Conservation (phyloP, 192 early-diverging fungal genomes). For the Rhizoclosmatium globosum region DNA sequence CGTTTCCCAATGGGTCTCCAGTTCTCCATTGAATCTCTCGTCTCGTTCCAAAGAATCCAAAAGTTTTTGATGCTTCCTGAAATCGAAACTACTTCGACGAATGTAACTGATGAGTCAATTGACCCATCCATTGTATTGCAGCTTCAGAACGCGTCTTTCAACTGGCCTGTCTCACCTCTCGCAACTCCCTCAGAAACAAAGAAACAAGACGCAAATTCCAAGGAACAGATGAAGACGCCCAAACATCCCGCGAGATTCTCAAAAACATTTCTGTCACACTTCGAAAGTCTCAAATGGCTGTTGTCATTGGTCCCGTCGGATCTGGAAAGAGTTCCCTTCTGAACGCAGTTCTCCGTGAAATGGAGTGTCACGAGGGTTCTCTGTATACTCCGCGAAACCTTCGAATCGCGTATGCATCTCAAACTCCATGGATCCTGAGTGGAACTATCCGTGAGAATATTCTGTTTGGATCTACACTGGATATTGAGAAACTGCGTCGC, state of each 20-base stretch:
- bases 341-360: conserved; percentile 49
- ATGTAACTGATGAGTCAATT: neutral
- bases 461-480: conserved; percentile 47
- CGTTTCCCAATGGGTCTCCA: conserved; percentile 41
- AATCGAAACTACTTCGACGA: conserved; percentile 10
- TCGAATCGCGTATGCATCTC: conserved; percentile 45
- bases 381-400: neutral
- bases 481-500: conserved; percentile 24
- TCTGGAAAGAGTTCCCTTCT: conserved; percentile 44
- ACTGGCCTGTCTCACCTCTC: conserved; percentile 27
- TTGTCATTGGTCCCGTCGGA: conserved; percentile 51
- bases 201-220: neutral
- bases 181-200: neutral
- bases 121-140: neutral
- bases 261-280: conserved; percentile 31
- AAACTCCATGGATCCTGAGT: conserved; percentile 50
- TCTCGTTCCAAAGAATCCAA: conserved; percentile 46
- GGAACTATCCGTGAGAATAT: conserved; percentile 52
- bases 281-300: conserved; percentile 33
- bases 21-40: conserved; percentile 39
- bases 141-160: conserved; percentile 38
- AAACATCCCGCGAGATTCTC: conserved; percentile 11
- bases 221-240: neutral
- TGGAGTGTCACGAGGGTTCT: conserved; percentile 29
- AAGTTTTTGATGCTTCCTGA: conserved; percentile 46